Percentiles rank a stretch among this genome's conserved stretches.
phyloP scores from a whole-genome alignment of 2,329 filamentous ascomycete genomes.

The Fusarium napiforme region DNA sequence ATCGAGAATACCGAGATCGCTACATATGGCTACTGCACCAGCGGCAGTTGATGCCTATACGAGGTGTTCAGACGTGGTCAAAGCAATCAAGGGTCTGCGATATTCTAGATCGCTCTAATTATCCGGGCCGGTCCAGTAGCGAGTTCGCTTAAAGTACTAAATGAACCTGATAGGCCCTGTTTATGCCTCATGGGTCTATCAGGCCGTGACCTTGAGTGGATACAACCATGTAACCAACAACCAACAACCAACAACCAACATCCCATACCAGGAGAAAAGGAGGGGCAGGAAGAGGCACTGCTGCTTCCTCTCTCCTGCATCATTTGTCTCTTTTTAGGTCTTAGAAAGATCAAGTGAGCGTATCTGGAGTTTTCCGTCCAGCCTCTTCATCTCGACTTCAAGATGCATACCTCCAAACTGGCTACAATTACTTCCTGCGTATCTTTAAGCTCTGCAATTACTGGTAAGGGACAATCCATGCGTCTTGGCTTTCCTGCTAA shows the following conservation, averaged over 20 bases:
- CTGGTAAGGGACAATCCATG: accelerated
- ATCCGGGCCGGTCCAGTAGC: accelerated
- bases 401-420: neutral
- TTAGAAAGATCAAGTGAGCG: neutral
- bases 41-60: neutral
- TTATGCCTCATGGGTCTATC: neutral
- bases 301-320: accelerated
- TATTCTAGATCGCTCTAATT: neutral
- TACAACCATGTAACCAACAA: neutral
- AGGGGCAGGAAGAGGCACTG: neutral
- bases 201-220: neutral
- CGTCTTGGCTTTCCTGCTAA: accelerated
- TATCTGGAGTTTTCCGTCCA: neutral
- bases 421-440: accelerated
- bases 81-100: neutral
- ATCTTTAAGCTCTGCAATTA: neutral
- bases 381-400: neutral
- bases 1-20: no score
- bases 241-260: neutral
- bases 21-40: no score
- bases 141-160: neutral
- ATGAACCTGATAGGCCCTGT: neutral
- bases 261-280: neutral
- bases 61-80: neutral
- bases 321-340: no score